Percentiles rank a stretch among this genome's conserved stretches.
phyloP scores from a whole-genome alignment of 1,139 yeast genomes.

The Kodamaea ohmeri region DNA sequence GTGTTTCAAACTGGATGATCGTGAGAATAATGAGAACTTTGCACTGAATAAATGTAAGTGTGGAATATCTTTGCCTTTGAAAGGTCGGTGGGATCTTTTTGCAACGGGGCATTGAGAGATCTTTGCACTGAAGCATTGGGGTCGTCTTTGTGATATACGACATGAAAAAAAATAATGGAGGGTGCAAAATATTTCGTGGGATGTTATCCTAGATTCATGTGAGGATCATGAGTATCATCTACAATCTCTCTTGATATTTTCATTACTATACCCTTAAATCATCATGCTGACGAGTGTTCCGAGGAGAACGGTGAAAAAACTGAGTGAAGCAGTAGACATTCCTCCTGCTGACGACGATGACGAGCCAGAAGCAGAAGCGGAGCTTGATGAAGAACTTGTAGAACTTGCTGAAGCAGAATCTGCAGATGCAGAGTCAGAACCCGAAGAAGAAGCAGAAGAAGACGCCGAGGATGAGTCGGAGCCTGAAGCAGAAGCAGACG shows the following conservation, averaged over 20 bases:
- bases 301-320: constrained; percentile 6
- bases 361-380: constrained; percentile 13
- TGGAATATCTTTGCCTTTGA: too few species aligned
- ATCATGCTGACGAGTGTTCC: constrained; percentile 4
- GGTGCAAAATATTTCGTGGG: too few species aligned
- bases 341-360: constrained; percentile 8
- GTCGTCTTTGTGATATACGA: too few species aligned
- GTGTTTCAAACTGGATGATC: too few species aligned
- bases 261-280: not conserved
- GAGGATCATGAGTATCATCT: too few species aligned
- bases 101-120: too few species aligned
- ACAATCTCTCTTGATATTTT: not conserved
- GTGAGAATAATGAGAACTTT: too few species aligned
- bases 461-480: not conserved
- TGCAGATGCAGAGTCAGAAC: constrained; percentile 7
- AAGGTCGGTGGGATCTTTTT: too few species aligned
- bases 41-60: too few species aligned
- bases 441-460: not conserved
- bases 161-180: too few species aligned
- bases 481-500: constrained; percentile 2
- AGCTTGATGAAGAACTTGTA: constrained; percentile 4
- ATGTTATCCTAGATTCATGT: too few species aligned
- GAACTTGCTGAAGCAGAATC: constrained; percentile 3
- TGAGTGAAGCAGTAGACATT: constrained; percentile 1
- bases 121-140: too few species aligned